Base-by-base conservation (phyloP, 164 flowering plant genomes). In the Aristolochia contorta region DNA sequence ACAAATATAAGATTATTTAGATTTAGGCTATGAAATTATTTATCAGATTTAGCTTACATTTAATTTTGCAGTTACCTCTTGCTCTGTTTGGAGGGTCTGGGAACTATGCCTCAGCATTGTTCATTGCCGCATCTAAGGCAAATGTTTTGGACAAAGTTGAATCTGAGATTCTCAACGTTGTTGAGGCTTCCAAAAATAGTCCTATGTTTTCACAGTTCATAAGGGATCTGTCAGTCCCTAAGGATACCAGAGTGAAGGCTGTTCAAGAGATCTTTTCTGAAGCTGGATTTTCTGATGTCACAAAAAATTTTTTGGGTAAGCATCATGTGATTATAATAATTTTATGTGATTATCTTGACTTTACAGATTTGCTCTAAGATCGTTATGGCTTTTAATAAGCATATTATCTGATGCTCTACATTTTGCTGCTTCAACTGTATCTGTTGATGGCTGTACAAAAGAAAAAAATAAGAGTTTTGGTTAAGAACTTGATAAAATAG, bases 101-200 rank as follows among this genome's bases (percentile, higher is more conserved):
- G 58, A 91, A 89, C 75, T 91, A 87, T 78, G 95, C 98, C 19
- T 78, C 93, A 63, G 96, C 95, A 16, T 60, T 91, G 70, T 91
- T 78, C 68, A 30, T 85, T 23, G 70, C 95, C 2, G 83, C 98
- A 16, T 76, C 71, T 19, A 91, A 82, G 62, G 75, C 83, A 64
- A 87, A 85, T 59, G 59, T 66, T 9, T 53, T 91, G 72, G 95
- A 86, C 18, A 82, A 77, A 74, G 91, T 89, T 77, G 95, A 89
- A 69, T 47, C 82, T 45, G 98, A 91, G 72, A 63, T 91, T 73
- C 71, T 72, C 65, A 77, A 74, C 57, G 59, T 91, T 65, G 79
- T 87, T 32, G 85, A 79, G 67, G 89, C 93, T 68, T 59, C 80
- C 54, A 87, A 82, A 74, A 80, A 54, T 57, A 84, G 89, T 67